Percentiles rank a stretch among this genome's conserved stretches.
These are phyloP conservation scores for Diaporthe helianthi DNA, from an alignment of 2,329 filamentous ascomycete species.

Conservation along the genomic window DNA sequence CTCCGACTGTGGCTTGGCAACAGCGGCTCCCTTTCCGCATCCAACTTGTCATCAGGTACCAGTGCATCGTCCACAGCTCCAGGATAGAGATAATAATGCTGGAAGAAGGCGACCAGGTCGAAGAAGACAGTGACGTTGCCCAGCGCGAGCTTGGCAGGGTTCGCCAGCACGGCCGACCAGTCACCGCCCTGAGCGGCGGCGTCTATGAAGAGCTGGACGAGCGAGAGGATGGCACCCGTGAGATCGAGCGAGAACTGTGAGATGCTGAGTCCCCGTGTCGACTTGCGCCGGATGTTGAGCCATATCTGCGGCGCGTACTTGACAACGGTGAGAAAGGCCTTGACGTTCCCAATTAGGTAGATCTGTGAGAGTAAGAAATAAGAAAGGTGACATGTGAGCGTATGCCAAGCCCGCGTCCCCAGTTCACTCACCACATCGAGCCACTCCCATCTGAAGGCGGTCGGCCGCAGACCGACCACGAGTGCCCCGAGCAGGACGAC, in stretches of 20 bases:
- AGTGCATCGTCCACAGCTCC: conserved; percentile 17
- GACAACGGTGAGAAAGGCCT: conserved; percentile 30
- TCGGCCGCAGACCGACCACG: background rate
- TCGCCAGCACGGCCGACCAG: conserved; percentile 24
- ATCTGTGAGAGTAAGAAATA: conserved; percentile 29
- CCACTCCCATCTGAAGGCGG: conserved; percentile 19
- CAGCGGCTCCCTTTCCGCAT: conserved; percentile 19
- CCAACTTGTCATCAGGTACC: conserved; percentile 15
- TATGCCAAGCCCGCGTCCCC: background rate
- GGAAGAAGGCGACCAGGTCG: conserved; percentile 25
- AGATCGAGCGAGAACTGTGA: conserved; percentile 19
- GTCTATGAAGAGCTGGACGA: conserved; percentile 27
- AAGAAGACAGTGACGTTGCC: conserved; percentile 32
- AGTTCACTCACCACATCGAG: conserved; percentile 24
- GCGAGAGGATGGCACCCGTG: conserved; percentile 11
- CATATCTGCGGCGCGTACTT: conserved; percentile 32
- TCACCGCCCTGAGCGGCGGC: background rate
- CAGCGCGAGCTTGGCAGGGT: conserved; percentile 32
- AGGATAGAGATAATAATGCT: conserved; percentile 29
- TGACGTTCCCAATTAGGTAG: conserved; percentile 30
- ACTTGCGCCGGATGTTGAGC: conserved; percentile 29
- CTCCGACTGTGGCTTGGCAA: background rate
- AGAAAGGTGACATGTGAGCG: background rate
- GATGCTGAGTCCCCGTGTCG: conserved; percentile 27
- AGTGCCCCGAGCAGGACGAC: conserved; percentile 14